These are phyloP conservation scores for Ogataea philodendri DNA, from an alignment of 805 yeast genomes.

Conservation along the genomic window DNA sequence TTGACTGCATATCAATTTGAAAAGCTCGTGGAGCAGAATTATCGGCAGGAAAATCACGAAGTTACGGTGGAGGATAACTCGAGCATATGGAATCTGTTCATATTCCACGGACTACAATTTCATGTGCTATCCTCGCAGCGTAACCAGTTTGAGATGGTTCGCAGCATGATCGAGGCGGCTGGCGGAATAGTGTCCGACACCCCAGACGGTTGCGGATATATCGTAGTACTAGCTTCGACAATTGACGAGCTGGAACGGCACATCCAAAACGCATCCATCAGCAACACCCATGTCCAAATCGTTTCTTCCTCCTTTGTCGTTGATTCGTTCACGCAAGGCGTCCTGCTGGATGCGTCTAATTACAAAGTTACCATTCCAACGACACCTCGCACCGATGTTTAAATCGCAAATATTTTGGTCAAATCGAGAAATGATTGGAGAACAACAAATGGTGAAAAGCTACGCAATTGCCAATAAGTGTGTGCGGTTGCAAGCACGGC, in stretches of 20 bases:
- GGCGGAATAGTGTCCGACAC: slow-evolving; percentile 42
- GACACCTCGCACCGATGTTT: slow-evolving; percentile 7
- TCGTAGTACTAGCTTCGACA: too few relatives aligned
- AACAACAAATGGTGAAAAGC: slow-evolving; percentile 7
- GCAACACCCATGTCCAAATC: too few relatives aligned
- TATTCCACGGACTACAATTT: slow-evolving; percentile 37
- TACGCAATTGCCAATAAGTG: background rate
- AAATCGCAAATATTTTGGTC: slow-evolving; percentile 2
- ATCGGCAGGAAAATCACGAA: background rate
- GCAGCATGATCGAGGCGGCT: slow-evolving; percentile 35
- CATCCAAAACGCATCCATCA: too few relatives aligned
- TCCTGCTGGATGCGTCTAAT: slow-evolving; percentile 17
- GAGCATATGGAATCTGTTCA: slow-evolving; percentile 14
- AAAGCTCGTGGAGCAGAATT: slow-evolving; percentile 13
- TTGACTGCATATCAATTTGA: slow-evolving; percentile 27
- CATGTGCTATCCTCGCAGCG: slow-evolving; percentile 29
- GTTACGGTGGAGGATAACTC: background rate
- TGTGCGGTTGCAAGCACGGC: slow-evolving; percentile 1
- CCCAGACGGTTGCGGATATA: slow-evolving; percentile 35
- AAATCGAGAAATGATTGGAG: slow-evolving; percentile 5
- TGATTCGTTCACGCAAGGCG: slow-evolving; percentile 28
- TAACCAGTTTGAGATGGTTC: slow-evolving; percentile 16
- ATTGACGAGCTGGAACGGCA: slow-evolving; percentile 1
- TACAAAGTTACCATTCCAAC: slow-evolving; percentile 5
- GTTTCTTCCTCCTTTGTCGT: slow-evolving; percentile 36